These are phyloP conservation scores for Wickerhamomyces strasburgensis DNA, from an alignment of 805 yeast species.

Conservation along the genomic window DNA sequence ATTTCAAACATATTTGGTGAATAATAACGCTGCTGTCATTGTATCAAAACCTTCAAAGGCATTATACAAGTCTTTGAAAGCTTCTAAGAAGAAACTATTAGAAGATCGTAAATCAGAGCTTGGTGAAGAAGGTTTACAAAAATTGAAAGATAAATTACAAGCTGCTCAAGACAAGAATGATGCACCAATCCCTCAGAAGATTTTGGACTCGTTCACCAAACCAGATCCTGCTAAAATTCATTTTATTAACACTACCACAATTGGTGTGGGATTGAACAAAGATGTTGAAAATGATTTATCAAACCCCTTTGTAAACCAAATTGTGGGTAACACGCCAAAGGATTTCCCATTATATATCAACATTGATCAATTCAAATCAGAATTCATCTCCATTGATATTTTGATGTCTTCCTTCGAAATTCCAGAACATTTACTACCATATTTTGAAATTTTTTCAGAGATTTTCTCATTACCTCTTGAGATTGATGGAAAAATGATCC, in stretches of 20 bases:
- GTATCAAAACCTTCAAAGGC: constrained; percentile 66
- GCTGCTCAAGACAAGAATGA: constrained; percentile 66
- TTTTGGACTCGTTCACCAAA: constrained; percentile 56
- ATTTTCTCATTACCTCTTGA: constrained; percentile 70
- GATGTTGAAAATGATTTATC: constrained; percentile 30
- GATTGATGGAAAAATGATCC: constrained; percentile 51
- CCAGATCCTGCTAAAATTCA: constrained; percentile 73
- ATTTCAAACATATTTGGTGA: constrained; percentile 47
- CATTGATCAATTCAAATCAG: constrained; percentile 73
- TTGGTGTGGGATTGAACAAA: constrained; percentile 49
- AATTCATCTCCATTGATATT: constrained; percentile 67
- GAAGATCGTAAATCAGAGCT: constrained; percentile 45
- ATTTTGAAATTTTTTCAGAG: constrained; percentile 59
- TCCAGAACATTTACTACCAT: constrained; percentile 52
- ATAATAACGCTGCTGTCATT: constrained; percentile 60
- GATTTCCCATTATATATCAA: constrained; percentile 67
- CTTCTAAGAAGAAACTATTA: constrained; percentile 43
- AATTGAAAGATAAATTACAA: constrained; percentile 47
- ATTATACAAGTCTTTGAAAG: constrained; percentile 49
- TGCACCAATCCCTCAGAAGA: constrained; percentile 65
- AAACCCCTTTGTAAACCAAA: constrained; percentile 23
- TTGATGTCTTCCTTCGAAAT: constrained; percentile 51
- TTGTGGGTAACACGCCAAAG: constrained; percentile 32
- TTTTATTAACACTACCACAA: constrained; percentile 65
- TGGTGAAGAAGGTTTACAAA: constrained; percentile 56